Conservation (phyloP, 177 flowering plant species). For the Telopea speciosissima region DNA sequence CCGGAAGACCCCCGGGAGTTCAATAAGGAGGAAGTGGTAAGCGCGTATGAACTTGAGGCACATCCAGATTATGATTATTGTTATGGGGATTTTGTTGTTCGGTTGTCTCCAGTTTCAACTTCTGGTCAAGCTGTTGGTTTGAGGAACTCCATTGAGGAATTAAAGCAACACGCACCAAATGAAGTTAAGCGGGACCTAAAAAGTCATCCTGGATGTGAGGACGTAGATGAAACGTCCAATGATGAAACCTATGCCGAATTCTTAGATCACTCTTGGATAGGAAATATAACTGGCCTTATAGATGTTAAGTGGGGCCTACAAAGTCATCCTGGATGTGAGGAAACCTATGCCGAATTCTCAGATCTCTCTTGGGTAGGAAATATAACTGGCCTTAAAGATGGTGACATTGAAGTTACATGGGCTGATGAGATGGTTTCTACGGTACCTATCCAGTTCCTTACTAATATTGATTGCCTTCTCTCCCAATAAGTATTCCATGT, state of each 20-base stretch:
- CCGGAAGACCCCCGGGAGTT: conserved; percentile 89
- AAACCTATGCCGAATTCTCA: conserved; percentile 32
- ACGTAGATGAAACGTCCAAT: conserved; percentile 23
- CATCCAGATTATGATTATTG: conserved; percentile 97
- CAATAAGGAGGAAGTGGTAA: conserved; percentile 85
- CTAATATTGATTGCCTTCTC: background rate
- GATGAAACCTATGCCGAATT: conserved; percentile 31
- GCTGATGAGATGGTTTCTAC: conserved; percentile 93
- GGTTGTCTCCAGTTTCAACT: conserved; percentile 62
- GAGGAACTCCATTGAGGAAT: conserved; percentile 26
- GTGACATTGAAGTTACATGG: conserved; percentile 98
- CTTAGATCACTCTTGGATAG: conserved; percentile 89
- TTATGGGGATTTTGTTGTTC: conserved; percentile 90
- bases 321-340: conserved; percentile 16
- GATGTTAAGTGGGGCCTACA: conserved; percentile 41
- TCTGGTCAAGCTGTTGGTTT: conserved; percentile 19
- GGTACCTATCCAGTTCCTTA: conserved; percentile 34
- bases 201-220: conserved; percentile 16
- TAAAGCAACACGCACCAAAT: conserved; percentile 17
- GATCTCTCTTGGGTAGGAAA: conserved; percentile 97
- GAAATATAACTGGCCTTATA: conserved; percentile 79
- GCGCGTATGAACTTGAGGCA: conserved; percentile 94
- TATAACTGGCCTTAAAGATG: conserved; percentile 84
- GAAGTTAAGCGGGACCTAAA: conserved; percentile 21
- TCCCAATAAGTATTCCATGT: background rate